Evolutionary conservation across 2,329 filamentous ascomycete genomes (phyloP).

Genomic region (Exserohilum rostratum): DNA sequence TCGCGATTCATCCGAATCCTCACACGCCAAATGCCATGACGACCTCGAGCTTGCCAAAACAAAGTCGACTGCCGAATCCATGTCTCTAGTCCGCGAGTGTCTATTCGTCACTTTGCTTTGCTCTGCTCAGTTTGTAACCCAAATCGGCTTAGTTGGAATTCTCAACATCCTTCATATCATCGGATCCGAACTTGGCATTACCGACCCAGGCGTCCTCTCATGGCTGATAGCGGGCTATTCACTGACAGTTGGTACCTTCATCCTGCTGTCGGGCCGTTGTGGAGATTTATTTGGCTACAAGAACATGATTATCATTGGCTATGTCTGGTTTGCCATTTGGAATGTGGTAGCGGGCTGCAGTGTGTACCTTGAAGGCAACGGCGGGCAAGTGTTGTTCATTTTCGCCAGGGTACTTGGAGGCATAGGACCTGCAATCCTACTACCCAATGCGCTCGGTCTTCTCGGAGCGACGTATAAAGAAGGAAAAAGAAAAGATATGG

Average conservation of each 20-base stretch:
- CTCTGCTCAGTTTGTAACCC: conserved; percentile 49
- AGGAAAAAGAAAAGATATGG: conserved; percentile 64
- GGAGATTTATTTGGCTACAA: conserved; percentile 60
- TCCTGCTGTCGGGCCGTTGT: conserved; percentile 56
- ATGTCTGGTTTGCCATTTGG: conserved; percentile 57
- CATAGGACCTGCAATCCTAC: conserved; percentile 65
- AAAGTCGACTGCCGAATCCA: conserved; percentile 29
- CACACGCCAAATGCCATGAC: background rate
- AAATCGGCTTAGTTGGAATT: conserved; percentile 45
- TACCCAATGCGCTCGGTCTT: conserved; percentile 70
- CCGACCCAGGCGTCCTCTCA: conserved; percentile 49
- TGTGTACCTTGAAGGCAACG: conserved; percentile 42
- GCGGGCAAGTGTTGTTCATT: conserved; percentile 45
- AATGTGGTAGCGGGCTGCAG: conserved; percentile 54
- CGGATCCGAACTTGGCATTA: conserved; percentile 49
- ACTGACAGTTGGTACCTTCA: conserved; percentile 58
- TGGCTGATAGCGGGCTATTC: conserved; percentile 59
- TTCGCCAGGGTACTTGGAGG: conserved; percentile 50
- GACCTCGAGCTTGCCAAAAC: conserved; percentile 25
- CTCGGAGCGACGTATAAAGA: conserved; percentile 64
- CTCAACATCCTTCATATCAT: conserved; percentile 53
- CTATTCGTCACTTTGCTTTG: conserved; percentile 36
- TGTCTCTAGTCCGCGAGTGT: conserved; percentile 32
- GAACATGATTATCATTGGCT: conserved; percentile 56
- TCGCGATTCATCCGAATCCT: background rate